Evolutionary conservation across 2,329 filamentous ascomycete species (phyloP).

Genomic region (Knufia fluminis): DNA sequence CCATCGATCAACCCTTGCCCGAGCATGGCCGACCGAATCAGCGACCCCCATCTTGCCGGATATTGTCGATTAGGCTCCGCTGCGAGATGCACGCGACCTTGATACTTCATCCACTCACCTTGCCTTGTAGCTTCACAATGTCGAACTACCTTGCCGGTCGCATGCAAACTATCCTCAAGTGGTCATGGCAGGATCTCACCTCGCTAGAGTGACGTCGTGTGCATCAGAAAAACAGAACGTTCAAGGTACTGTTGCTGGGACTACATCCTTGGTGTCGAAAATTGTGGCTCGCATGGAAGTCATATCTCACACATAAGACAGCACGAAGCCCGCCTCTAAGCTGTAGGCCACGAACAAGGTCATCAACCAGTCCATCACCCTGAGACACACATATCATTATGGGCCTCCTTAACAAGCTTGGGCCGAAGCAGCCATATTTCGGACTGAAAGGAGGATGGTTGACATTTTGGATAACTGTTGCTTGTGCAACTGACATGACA

Average conservation of each 20-base stretch:
- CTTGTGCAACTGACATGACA: slow-evolving; percentile 42
- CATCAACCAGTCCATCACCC: background rate
- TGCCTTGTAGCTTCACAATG: background rate
- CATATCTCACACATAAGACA: too few relatives aligned
- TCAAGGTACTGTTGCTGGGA: background rate
- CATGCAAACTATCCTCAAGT: background rate
- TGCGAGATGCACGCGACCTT: too few relatives aligned
- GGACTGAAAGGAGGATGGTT: slow-evolving; percentile 47
- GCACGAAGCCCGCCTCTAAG: too few relatives aligned
- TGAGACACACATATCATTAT: slow-evolving; percentile 1
- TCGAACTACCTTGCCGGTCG: background rate
- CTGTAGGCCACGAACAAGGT: background rate
- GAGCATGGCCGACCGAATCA: background rate
- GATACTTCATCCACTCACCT: too few relatives aligned
- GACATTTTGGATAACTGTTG: slow-evolving; percentile 46
- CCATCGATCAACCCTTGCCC: background rate
- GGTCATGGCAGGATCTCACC: background rate
- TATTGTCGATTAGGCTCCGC: background rate
- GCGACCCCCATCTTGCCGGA: background rate
- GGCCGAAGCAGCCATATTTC: slow-evolving; percentile 37
- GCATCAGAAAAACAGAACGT: background rate
- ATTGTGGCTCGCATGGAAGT: too few relatives aligned
- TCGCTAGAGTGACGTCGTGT: background rate
- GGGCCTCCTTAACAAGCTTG: slow-evolving; percentile 12
- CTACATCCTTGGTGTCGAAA: background rate